Conservation (phyloP, 2,329 filamentous ascomycete genomes). For the Calonectria ilicicola region DNA sequence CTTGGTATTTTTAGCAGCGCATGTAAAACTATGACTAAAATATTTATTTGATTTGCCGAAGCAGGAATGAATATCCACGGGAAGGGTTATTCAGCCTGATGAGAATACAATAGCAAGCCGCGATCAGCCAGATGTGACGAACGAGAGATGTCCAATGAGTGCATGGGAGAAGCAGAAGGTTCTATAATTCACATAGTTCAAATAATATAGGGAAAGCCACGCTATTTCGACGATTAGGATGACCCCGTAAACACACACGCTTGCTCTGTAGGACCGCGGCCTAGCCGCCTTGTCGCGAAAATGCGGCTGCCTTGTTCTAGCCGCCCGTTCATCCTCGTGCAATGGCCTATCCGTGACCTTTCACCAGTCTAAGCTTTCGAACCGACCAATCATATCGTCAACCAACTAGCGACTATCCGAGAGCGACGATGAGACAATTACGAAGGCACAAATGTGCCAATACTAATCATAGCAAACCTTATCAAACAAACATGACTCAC, state of each 20-base stretch:
- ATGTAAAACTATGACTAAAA: too few species aligned
- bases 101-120: background rate
- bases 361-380: background rate
- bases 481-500: background rate
- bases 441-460: background rate
- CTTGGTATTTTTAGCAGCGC: too few species aligned
- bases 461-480: background rate
- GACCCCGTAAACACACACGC: background rate
- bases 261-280: background rate
- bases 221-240: too few species aligned
- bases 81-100: background rate
- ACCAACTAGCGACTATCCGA: background rate
- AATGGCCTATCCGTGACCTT: background rate
- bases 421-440: background rate
- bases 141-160: background rate
- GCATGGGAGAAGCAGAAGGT: background rate
- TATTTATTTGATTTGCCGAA: background rate
- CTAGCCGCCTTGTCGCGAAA: background rate
- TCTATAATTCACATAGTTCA: too few species aligned
- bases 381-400: background rate
- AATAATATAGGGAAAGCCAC: too few species aligned
- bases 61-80: background rate
- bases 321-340: background rate
- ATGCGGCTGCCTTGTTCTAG: background rate
- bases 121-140: background rate